These are phyloP conservation scores for Pezicula neosporulosa DNA, from an alignment of 2,329 filamentous ascomycete genomes.

Conservation along the genomic window DNA sequence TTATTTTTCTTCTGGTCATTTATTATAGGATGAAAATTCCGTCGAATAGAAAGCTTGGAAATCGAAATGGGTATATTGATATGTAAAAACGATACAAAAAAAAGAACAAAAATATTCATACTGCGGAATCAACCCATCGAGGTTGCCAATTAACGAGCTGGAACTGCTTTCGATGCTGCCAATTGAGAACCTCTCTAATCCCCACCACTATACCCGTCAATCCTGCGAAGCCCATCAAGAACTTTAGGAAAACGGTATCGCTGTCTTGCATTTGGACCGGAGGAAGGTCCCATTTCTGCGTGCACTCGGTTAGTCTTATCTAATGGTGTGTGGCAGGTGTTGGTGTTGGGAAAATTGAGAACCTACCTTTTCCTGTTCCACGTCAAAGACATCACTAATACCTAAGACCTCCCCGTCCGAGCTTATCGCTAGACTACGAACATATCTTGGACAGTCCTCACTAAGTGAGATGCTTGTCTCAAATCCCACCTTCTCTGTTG, in stretches of 20 bases:
- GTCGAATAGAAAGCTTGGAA: too few species aligned
- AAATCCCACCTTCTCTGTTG: background rate
- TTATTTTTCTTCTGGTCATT: too few species aligned
- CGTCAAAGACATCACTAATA: background rate
- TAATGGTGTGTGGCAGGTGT: background rate
- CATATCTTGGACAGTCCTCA: background rate
- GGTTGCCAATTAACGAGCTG: too few species aligned
- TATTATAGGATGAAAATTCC: too few species aligned
- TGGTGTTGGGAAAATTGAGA: background rate
- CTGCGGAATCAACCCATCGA: too few species aligned
- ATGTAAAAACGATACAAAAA: background rate
- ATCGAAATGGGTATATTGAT: too few species aligned
- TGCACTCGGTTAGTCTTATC: too few species aligned
- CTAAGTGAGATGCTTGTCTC: background rate
- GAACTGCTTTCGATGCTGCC: background rate
- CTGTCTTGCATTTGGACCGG: slow-evolving; percentile 15
- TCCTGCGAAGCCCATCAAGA: slow-evolving; percentile 5
- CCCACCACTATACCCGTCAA: slow-evolving; percentile 5
- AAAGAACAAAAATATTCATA: background rate
- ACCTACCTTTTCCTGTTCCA: background rate
- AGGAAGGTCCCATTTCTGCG: slow-evolving; percentile 11
- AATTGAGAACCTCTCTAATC: background rate
- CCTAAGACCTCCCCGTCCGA: background rate
- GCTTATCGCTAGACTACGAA: background rate
- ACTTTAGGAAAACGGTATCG: slow-evolving; percentile 7